A percentile compares a stretch with the other conserved stretches of the same genome.
phyloP scores from a whole-genome alignment of 129 eudicot species.

The Lactuca sativa region DNA sequence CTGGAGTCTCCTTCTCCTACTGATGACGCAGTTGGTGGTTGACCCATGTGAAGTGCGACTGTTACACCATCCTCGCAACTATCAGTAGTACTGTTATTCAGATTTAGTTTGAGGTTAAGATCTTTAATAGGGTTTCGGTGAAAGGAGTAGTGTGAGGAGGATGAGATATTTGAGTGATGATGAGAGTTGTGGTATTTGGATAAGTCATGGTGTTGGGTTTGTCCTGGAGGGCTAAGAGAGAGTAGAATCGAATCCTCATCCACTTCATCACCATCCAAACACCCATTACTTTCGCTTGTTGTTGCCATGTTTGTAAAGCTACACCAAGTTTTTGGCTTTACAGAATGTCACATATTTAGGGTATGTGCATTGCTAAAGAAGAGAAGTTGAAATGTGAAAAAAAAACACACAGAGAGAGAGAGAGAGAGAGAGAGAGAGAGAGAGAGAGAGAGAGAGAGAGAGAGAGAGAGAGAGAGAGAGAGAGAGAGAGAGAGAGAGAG shows the following conservation, averaged over 20 bases:
- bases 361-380: constrained; percentile 13
- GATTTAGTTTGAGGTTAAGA: constrained; percentile 29
- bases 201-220: constrained; percentile 24
- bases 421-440: not conserved
- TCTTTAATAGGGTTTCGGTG: constrained; percentile 42
- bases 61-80: constrained; percentile 48
- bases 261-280: constrained; percentile 43
- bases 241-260: constrained; percentile 65
- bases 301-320: constrained; percentile 46
- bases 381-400: not conserved
- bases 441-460: not conserved
- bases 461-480: not conserved
- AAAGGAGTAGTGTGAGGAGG: constrained; percentile 23
- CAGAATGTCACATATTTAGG: not conserved
- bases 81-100: constrained; percentile 2
- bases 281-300: constrained; percentile 44
- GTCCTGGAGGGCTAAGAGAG: constrained; percentile 86
- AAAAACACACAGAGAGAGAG: too few species aligned
- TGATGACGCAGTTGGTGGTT: constrained; percentile 12
- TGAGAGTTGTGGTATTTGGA: constrained; percentile 33
- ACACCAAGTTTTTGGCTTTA: not conserved
- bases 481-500: not conserved
- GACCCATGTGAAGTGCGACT: constrained; percentile 70
- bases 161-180: constrained; percentile 6
- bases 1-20: constrained; percentile 11